Evolutionary conservation across 129 eudicot genomes (phyloP), one percentile per base, ranked within the genome.

Genomic region (Rutidosis leptorrhynchoides): DNA sequence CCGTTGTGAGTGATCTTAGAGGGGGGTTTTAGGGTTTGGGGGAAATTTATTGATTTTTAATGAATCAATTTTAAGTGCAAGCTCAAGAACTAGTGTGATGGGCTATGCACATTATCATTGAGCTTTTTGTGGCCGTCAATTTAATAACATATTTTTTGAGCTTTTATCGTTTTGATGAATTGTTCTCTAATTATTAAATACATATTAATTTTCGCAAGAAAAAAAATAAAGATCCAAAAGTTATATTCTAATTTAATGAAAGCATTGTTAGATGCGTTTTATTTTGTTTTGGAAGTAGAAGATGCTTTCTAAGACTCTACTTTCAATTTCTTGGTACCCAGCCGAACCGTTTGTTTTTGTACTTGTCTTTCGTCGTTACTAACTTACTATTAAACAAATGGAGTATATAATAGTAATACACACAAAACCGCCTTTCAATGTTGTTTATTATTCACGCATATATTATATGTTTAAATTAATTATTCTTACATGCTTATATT

Each of bases 251-350:
- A 53, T 63, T 26, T 35, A 53, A 26, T 6, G 57, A 66, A 74
- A 57, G 23, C 69, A 52, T 64, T 49, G 78, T 73, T 64, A 69
- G 15, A 57, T 35, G 69, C 60, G 79, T 73, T 65, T 64, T 73
- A 55, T 37, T 73, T 54, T 55, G 78, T 68, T 75, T 75, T 75
- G 80, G 80, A 75, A 68, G 74, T 68, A 75, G 80, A 75, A 75
- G 80, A 75, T 75, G 70, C 80, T 62, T 75, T 68, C 16, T 35
- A 60, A 60, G 74, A 75, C 69, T 68, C 68, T 57, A 35, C 64
- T 42, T 11, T 37, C 0, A 2, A 10, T 43, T 65, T 54, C 49
- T 75, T 59, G 80, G 70, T 60, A 24, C 63, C 74, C 69, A 74
- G 74, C 80, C 58, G 49, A 45, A 51, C 74, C 80, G 59, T 62